phyloP scores from a whole-genome alignment of 2,329 filamentous ascomycete genomes.

The Claviceps africana region DNA sequence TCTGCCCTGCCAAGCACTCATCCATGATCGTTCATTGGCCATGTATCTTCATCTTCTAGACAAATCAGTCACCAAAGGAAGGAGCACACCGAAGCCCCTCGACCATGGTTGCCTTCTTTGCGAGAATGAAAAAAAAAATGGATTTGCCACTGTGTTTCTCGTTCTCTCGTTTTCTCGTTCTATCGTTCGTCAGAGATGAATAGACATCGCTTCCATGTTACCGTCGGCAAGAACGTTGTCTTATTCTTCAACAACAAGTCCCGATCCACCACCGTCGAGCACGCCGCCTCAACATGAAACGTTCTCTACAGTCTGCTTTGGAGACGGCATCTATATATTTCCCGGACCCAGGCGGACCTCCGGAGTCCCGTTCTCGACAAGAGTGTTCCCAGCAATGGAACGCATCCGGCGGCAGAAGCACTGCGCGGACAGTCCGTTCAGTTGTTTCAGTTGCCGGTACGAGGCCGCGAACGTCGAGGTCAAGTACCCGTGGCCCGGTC shows the following conservation, averaged over 20 bases:
- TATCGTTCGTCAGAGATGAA: background rate
- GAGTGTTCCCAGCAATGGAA: background rate
- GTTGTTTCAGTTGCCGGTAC: constrained; percentile 7
- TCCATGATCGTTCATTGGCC: background rate
- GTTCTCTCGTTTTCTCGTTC: background rate
- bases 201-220: background rate
- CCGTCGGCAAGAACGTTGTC: background rate
- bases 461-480: constrained; percentile 6
- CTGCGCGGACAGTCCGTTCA: constrained; percentile 8
- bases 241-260: background rate
- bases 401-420: background rate
- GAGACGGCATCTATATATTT: background rate
- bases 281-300: background rate
- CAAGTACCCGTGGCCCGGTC: background rate
- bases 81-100: background rate
- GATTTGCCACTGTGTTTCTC: background rate
- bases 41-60: background rate
- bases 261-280: background rate
- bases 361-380: background rate
- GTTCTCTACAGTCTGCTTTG: background rate
- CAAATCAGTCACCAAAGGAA: background rate
- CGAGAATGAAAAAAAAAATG: background rate
- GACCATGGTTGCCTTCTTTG: background rate
- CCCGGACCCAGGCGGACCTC: background rate
- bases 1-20: too few relatives aligned